These are phyloP conservation scores for Saccharomycopsis hybrid DNA, from an alignment of 1,139 yeast species.

Conservation along the genomic window DNA sequence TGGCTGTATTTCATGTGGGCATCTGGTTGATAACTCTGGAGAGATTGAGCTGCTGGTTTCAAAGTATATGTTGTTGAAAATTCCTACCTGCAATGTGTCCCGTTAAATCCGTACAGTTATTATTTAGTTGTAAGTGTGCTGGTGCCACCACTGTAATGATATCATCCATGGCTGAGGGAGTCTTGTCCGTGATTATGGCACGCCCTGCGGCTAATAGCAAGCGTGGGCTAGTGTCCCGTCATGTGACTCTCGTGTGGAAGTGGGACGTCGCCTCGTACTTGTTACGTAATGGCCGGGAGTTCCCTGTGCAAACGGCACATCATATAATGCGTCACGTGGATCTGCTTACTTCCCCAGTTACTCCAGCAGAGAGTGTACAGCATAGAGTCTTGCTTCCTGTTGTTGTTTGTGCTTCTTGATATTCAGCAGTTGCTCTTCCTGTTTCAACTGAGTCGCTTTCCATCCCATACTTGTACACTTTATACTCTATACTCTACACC, in stretches of 20 bases:
- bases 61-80: slow-evolving; percentile 37
- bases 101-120: slow-evolving; percentile 49
- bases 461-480: too few species aligned
- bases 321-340: too few species aligned
- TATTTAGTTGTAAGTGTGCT: neutral
- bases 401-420: too few species aligned
- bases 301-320: neutral
- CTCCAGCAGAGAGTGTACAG: too few species aligned
- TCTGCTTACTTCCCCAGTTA: too few species aligned
- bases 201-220: neutral
- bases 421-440: too few species aligned
- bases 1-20: slow-evolving; percentile 29
- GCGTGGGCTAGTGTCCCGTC: too few species aligned
- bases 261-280: neutral
- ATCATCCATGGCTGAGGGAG: neutral
- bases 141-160: neutral
- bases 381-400: too few species aligned
- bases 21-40: slow-evolving; percentile 38
- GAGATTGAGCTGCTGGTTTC: slow-evolving; percentile 42
- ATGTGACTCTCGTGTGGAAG: too few species aligned
- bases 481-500: too few species aligned
- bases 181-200: neutral
- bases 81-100: slow-evolving; percentile 42
- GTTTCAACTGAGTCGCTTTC: too few species aligned
- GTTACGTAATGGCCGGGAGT: neutral